phyloP scores from a whole-genome alignment of 768 basidiomycete species.

The Cubamyces sp. region DNA sequence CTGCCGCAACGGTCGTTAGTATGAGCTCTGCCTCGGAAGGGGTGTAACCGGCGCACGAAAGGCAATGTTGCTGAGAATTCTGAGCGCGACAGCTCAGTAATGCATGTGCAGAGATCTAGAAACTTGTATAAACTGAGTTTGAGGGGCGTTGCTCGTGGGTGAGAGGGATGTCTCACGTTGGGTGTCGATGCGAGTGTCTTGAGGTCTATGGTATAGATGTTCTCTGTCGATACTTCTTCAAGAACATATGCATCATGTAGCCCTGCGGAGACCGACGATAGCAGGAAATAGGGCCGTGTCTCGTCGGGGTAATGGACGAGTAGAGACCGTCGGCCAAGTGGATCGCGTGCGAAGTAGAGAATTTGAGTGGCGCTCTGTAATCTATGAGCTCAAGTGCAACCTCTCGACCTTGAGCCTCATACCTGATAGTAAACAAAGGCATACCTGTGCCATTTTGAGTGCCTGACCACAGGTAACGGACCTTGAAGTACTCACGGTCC shows the following conservation, averaged over 20 bases:
- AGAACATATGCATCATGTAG: slow-evolving; percentile 48
- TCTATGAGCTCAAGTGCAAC: neutral
- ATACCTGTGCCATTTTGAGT: slow-evolving; percentile 51
- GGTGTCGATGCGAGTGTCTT: slow-evolving; percentile 25
- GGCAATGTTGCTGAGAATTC: neutral
- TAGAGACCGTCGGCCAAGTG: slow-evolving; percentile 85
- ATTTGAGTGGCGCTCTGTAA: slow-evolving; percentile 44
- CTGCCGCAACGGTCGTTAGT: slow-evolving; percentile 36
- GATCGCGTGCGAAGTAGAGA: slow-evolving; percentile 80
- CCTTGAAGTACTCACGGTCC: slow-evolving; percentile 67
- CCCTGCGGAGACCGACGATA: slow-evolving; percentile 70
- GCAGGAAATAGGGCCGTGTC: slow-evolving; percentile 54
- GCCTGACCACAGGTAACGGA: neutral
- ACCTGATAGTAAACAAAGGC: slow-evolving; percentile 83
- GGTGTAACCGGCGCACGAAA: neutral
- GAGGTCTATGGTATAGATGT: slow-evolving; percentile 60
- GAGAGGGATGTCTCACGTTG: slow-evolving; percentile 29
- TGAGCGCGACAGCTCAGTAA: neutral
- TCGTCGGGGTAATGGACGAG: slow-evolving; percentile 64
- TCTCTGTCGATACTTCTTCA: slow-evolving; percentile 63
- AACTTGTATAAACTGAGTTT: neutral
- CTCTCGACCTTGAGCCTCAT: slow-evolving; percentile 28
- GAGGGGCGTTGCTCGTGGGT: neutral
- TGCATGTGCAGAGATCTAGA: neutral
- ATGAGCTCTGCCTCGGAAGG: neutral